Base-by-base conservation (phyloP, 2,329 filamentous ascomycete species). In the Pyricularia sp. region DNA sequence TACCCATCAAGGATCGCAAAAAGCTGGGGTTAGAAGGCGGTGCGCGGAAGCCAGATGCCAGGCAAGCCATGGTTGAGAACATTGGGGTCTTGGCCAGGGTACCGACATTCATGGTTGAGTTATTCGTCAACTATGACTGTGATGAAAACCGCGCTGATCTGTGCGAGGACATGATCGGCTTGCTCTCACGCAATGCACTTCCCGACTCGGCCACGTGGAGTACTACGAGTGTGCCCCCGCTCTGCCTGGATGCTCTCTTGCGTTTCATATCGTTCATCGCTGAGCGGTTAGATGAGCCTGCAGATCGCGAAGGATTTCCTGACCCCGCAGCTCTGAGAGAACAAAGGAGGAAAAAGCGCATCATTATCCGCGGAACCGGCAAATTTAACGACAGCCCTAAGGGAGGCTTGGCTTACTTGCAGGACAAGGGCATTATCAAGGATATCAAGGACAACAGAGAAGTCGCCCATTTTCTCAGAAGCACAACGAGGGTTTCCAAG, bases 201-300 rank as follows among this genome's bases (percentile, higher is more conserved):
- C 96, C 95, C 0, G 95, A 99, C 77, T 97, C 95, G 10, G 95
- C 94, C 6, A 97, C 94, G 6, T 99, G 95, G 95, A 99, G 96
- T 78, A 99, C 95, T 12, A 97, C 94, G 5, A 99, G 97, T 76
- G 96, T 99, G 1, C 95, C 95, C 20, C 95, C 95, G 0, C 82
- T 99, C 2, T 99, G 95, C 75, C 83, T 99, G 26, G 95, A 99
- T 79, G 93, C 95, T 11, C 83, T 99, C 12, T 83, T 99, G 28
- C 90, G 93, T 20, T 98, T 94, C 74, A 88, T 99, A 42, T 94
- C 97, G 75, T 97, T 93, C 72, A 90, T 99, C 72, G 91, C 93
- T 0, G 93, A 97, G 76, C 87, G 95, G 69, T 81, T 98, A 23
- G 87, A 96, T 67, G 87, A 95, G 68, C 82, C 87, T 30, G 88